phyloP scores from a whole-genome alignment of 176 grass and related monocot species.

The Triticum urartu region DNA sequence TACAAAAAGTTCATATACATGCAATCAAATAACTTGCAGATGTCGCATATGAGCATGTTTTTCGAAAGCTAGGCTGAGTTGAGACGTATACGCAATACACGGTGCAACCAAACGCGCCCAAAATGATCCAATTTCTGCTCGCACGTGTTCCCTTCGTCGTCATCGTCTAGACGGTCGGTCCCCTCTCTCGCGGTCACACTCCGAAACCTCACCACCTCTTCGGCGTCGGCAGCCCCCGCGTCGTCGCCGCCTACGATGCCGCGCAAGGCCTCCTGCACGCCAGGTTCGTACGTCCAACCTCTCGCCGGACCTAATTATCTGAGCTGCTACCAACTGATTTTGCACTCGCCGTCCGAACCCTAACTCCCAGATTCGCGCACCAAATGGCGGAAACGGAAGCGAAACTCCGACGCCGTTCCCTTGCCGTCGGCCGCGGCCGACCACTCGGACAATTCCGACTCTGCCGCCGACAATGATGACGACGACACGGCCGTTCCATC shows the following conservation, averaged over 20 bases:
- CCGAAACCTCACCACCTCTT: background rate
- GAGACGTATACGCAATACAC: too few species aligned
- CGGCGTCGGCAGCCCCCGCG: background rate
- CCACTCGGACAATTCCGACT: conserved; percentile 28
- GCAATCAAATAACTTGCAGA: too few species aligned
- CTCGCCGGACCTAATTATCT: background rate
- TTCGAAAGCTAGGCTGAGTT: too few species aligned
- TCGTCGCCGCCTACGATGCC: conserved; percentile 41
- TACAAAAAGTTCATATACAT: too few species aligned
- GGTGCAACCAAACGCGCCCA: too few species aligned
- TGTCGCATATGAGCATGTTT: too few species aligned
- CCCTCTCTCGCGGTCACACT: background rate
- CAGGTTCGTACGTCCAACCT: conserved; percentile 42
- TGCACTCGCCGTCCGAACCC: background rate
- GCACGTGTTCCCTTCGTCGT: background rate
- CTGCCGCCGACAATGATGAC: conserved; percentile 18
- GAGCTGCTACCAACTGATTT: background rate
- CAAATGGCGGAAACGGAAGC: conserved; percentile 93
- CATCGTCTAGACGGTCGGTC: background rate
- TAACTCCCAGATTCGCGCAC: conserved; percentile 68
- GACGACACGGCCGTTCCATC: conserved; percentile 17
- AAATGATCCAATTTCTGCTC: too few species aligned
- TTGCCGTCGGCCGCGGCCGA: conserved; percentile 19
- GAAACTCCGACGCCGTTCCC: conserved; percentile 41
- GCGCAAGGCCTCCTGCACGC: conserved; percentile 46